These are phyloP conservation scores for Nicotiana benthamiana DNA, from an alignment of 257 asterid genomes.

Conservation along the genomic window DNA sequence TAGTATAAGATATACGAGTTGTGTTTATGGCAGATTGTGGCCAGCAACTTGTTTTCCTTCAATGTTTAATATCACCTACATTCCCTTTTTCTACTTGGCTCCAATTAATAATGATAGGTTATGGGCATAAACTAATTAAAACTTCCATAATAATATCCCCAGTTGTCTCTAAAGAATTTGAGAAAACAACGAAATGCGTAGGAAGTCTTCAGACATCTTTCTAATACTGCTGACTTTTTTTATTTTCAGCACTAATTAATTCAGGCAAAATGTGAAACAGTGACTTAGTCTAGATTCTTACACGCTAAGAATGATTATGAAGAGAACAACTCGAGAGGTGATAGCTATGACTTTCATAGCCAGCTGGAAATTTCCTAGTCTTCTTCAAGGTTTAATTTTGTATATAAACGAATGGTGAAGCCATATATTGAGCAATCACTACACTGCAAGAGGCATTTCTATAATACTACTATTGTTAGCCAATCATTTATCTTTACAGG, in stretches of 20 bases:
- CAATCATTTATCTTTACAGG: not conserved
- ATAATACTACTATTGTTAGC: not conserved
- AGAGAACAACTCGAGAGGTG: not conserved
- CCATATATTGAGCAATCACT: not conserved
- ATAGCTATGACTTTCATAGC: not conserved
- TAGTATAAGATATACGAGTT: not conserved
- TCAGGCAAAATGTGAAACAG: not conserved
- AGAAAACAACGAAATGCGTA: not conserved
- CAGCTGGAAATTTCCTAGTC: not conserved
- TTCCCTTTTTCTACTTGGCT: not conserved
- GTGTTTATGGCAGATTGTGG: not conserved
- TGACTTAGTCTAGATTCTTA: not conserved
- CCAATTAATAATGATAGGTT: not conserved
- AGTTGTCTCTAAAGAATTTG: not conserved
- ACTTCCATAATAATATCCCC: not conserved
- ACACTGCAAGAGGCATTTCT: not conserved
- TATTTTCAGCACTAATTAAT: not conserved
- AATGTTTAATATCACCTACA: not conserved
- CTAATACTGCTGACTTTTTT: not conserved
- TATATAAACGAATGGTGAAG: not conserved
- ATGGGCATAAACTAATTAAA: not conserved
- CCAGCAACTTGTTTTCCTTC: not conserved
- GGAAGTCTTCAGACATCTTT: not conserved
- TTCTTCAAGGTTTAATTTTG: not conserved
- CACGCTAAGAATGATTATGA: not conserved